A percentile compares a stretch with the other conserved stretches of the same genome.
phyloP scores from a whole-genome alignment of 805 yeast genomes.

The Komagataella pastoris region DNA sequence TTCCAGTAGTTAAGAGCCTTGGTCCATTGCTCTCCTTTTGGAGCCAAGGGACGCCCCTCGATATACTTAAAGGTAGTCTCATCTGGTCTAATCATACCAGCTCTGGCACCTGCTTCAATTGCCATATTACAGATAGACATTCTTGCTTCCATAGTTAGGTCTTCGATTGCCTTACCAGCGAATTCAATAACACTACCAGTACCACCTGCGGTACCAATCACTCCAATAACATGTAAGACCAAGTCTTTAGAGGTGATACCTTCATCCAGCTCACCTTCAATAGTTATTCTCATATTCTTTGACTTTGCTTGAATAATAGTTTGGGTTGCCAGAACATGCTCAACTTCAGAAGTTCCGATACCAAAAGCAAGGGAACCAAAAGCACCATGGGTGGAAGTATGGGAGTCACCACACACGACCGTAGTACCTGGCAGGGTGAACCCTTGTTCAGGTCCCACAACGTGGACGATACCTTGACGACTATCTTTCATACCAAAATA shows the following conservation, averaged over 20 bases:
- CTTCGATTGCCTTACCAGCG: slow-evolving; percentile 89
- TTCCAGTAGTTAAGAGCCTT: slow-evolving; percentile 90
- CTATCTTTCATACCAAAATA: slow-evolving; percentile 90
- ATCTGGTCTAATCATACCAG: slow-evolving; percentile 98
- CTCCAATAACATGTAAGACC: slow-evolving; percentile 87
- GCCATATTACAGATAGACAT: slow-evolving; percentile 99
- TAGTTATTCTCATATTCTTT: slow-evolving; percentile 84
- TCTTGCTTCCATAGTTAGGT: slow-evolving; percentile 90
- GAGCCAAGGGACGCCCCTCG: slow-evolving; percentile 90
- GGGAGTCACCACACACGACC: slow-evolving; percentile 98
- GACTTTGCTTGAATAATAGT: slow-evolving; percentile 90
- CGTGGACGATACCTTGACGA: slow-evolving; percentile 97
- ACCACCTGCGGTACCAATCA: slow-evolving; percentile 99
- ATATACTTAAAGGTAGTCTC: slow-evolving; percentile 78
- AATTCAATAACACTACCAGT: slow-evolving; percentile 95
- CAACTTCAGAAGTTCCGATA: slow-evolving; percentile 98
- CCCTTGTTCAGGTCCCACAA: slow-evolving; percentile 98
- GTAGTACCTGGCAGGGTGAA: slow-evolving; percentile 98
- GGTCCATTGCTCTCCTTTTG: slow-evolving; percentile 89
- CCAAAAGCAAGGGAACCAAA: slow-evolving; percentile 97
- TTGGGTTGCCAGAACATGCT: slow-evolving; percentile 97
- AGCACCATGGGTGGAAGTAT: slow-evolving; percentile 98
- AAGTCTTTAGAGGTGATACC: slow-evolving; percentile 96
- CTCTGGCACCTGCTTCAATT: slow-evolving; percentile 98
- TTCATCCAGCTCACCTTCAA: slow-evolving; percentile 70